A percentile compares a stretch with the other conserved stretches of the same genome.
Evolutionary conservation across 2,329 filamentous ascomycete species (phyloP).

Genomic region (Chrysosporium queenslandicum): DNA sequence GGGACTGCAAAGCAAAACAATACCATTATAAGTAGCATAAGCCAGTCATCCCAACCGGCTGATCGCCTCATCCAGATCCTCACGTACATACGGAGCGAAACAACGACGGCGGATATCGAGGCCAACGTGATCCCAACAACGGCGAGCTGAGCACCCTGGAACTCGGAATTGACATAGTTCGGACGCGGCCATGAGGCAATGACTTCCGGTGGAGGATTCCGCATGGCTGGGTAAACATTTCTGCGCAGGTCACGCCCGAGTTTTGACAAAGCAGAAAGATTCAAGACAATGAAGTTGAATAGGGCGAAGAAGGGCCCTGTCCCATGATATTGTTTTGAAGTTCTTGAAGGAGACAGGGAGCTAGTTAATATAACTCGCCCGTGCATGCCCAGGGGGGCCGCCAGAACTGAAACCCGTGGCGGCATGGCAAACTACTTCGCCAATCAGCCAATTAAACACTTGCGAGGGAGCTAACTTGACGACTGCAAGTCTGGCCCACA

Average conservation of each 20-base stretch:
- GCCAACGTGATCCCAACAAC: slow-evolving; percentile 22
- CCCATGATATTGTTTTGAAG: too few species aligned
- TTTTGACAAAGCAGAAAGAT: too few species aligned
- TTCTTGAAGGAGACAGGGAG: too few species aligned
- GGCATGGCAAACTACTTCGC: background rate
- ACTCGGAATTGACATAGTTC: slow-evolving; percentile 25
- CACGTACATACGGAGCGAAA: slow-evolving; percentile 19
- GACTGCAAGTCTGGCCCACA: too few species aligned
- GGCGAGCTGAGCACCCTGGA: slow-evolving; percentile 21
- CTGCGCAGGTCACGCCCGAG: too few species aligned
- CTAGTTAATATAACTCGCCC: too few species aligned
- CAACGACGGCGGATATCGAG: slow-evolving; percentile 18
- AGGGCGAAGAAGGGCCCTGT: too few species aligned
- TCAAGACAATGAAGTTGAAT: too few species aligned
- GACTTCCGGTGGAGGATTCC: slow-evolving; percentile 17
- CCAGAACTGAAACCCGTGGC: slow-evolving; percentile 1
- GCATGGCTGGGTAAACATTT: slow-evolving; percentile 12
- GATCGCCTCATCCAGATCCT: slow-evolving; percentile 18
- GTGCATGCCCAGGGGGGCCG: too few species aligned
- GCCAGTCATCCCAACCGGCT: slow-evolving; percentile 19
- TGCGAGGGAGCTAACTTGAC: too few species aligned
- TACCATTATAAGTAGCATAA: slow-evolving; percentile 19
- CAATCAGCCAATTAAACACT: too few species aligned
- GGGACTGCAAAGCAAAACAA: background rate
- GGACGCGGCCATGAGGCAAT: slow-evolving; percentile 23